These are phyloP conservation scores for Staphylotrichum longicolle DNA, from an alignment of 495 filamentous ascomycete species.

Conservation along the genomic window DNA sequence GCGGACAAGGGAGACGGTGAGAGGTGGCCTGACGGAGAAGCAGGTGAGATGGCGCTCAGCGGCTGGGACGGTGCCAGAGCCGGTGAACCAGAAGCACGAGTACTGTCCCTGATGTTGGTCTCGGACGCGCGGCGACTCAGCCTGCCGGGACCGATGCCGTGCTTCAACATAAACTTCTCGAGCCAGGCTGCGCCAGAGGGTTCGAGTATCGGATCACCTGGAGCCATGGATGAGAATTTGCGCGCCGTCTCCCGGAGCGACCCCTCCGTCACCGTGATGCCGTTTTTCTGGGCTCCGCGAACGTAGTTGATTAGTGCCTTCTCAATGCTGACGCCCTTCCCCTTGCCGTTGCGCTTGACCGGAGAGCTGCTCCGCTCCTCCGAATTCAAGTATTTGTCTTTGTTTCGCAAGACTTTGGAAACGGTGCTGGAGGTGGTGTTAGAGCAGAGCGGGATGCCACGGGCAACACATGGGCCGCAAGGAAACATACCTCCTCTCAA, in stretches of 20 bases:
- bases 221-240: slow-evolving; percentile 75
- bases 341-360: slow-evolving; percentile 75
- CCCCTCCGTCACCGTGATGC: slow-evolving; percentile 72
- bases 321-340: slow-evolving; percentile 92
- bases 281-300: slow-evolving; percentile 73
- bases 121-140: slow-evolving; percentile 69
- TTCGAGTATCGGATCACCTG: slow-evolving; percentile 70
- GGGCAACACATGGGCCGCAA: too few species aligned
- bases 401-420: slow-evolving; percentile 93
- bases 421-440: slow-evolving; percentile 68
- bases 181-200: slow-evolving; percentile 76
- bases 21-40: slow-evolving; percentile 61
- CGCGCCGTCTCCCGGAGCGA: slow-evolving; percentile 84
- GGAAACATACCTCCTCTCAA: slow-evolving; percentile 84
- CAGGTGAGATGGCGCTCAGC: slow-evolving; percentile 69
- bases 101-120: slow-evolving; percentile 59
- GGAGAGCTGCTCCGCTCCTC: slow-evolving; percentile 87
- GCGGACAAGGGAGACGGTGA: slow-evolving; percentile 67
- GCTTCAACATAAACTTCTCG: slow-evolving; percentile 95
- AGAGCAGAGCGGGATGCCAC: slow-evolving; percentile 8
- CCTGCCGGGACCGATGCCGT: slow-evolving; percentile 65
- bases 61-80: slow-evolving; percentile 61
- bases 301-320: slow-evolving; percentile 90
- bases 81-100: slow-evolving; percentile 47
- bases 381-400: slow-evolving; percentile 90